Base-by-base conservation (phyloP, 2,329 filamentous ascomycete genomes). In the Sporothrix humicola region DNA sequence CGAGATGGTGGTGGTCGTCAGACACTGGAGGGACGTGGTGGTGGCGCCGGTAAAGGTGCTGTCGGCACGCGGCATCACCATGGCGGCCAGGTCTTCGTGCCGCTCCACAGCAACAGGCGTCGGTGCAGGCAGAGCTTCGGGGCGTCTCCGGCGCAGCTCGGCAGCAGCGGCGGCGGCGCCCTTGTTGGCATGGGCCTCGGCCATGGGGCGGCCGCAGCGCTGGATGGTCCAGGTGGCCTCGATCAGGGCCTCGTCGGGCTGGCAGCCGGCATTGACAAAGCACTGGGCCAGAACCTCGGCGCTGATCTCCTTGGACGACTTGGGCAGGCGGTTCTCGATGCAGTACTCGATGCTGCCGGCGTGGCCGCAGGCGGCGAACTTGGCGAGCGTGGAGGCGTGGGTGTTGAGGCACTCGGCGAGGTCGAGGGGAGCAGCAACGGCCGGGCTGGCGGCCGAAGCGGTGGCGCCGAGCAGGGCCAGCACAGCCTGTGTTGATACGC, bases 301-400 rank as follows among this genome's bases (percentile, higher is more conserved):
- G 1, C 68, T 56, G 68, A 59, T 72, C 42, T 69, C 61, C 9
- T n/a, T 26, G 20, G 74, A 71, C 15, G 78, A 69, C 65, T 78
- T 77, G 7, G 75, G 75, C 71, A 75, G 54, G 37, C 76, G 74
- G 44, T 78, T 69, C n/a, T 77, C 76, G 69, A 88, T 80, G 79
- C 86, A 88, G 77, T 80, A 74, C 70, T 79, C 78, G 75, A 88
- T 81, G 54, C 82, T 80, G 73, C 79, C 80, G 73, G 79, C 78
- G 77, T 85, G 79, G 65, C 84, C 85, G 78, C 86, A 88, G 71
- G 81, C 80, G 15, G 85, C 81, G 54, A 80, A 78, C 17, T 73
- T 75, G 65, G 84, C 83, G 68, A 88, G 81, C 69, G 83, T 80
- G 31, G 75, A 72, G 75, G 82, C 80, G 75, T 83, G 79, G 71